Evolutionary conservation across 352 stramenopile species (phyloP), one percentile per base, ranked within the genome.

Genomic region (Phytopythium chamaehyphon): DNA sequence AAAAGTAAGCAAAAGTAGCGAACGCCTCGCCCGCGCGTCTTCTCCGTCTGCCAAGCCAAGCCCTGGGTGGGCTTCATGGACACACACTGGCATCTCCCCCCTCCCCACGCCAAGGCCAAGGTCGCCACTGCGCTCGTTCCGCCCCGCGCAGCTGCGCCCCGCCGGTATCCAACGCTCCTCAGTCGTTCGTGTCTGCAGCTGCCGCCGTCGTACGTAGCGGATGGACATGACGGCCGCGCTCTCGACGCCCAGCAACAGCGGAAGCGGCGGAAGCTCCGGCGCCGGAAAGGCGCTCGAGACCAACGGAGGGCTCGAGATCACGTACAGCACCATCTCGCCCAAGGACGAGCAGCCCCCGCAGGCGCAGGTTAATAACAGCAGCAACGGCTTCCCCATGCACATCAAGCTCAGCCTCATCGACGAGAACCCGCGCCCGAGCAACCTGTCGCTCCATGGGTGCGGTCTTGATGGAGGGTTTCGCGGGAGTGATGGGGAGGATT

Each of bases 401-500:
- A 90, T 92, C 64, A 92, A 92, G 53, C 78, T 92, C 22, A 89
- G 70, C 51, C 68, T 92, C 35, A 89, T 92, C 52, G 78, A 92
- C 63, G 69, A 88, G 55, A 84, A 77, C 56, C 69, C 71, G 23
- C 55, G 75, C n/a, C 37, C 51, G 47, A 79, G 68, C 45, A 71
- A 69, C 51, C 64, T 58, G n/a, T 70, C 46, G 26, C 51, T 61
- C 24, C 76, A 74, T 23, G 69, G 60, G 66, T 72, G 28, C 45
- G 64, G 19, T 23, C 10, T 57, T 10, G 40, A 26, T 54, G 8
- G 1, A 12, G 19, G 26, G n/a, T 19, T 16, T 22, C 5, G 28
- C 5, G 28, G 28, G 28, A 9, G 28, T 48, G 22, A 12, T 51
- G 14, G 19, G 37, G 9, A n/a, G 23, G 12, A 15, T 18, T 55